Evolutionary conservation across 164 flowering plant species (phyloP), one percentile per base, ranked within the genome.

Genomic region (Buxus sempervirens): DNA sequence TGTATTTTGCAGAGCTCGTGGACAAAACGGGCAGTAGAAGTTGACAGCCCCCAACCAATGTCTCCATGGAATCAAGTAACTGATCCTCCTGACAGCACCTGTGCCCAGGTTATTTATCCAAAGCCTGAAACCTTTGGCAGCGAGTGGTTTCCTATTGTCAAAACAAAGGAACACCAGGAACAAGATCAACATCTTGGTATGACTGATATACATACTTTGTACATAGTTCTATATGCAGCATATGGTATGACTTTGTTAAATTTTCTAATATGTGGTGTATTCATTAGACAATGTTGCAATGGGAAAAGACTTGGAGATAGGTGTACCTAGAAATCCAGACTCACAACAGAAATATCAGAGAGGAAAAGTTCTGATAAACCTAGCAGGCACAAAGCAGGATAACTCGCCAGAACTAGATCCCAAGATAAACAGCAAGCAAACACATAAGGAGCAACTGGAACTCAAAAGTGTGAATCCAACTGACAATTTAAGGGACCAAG

Each of bases 1-100:
- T 65, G n/a, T 58, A 16, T 32, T 76, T 68, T 70, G 63, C 85
- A 88, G 93, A 86, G 82, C 78, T 85, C 93, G 26, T 82, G 90
- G 89, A 85, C 88, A 67, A 83, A 82, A 75, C 65, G 71, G 58
- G 80, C 80, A 9, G 73, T 75, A 23, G 90, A 86, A 77, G 82
- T 78, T 78, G 84, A 84, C 58, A 77, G 86, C 63, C 86, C 88
- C 24, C 78, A 67, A 27, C 78, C 72, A 28, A 56, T 74, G 74
- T 74, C 66, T 19, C 72, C 75, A 32, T 80, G 78, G 80, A 72
- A 77, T 63, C 73, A 72, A 72, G 53, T 71, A 66, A 74, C 81
- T 67, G 84, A 80, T 62, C 80, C 80, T 57, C 79, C 83, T 60
- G 85, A 81, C 75, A 86, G 88, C 83, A 85, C 87, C 58, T 84